Base-by-base conservation (phyloP, 2,329 filamentous ascomycete species). In the Colletotrichum eremochloae region DNA sequence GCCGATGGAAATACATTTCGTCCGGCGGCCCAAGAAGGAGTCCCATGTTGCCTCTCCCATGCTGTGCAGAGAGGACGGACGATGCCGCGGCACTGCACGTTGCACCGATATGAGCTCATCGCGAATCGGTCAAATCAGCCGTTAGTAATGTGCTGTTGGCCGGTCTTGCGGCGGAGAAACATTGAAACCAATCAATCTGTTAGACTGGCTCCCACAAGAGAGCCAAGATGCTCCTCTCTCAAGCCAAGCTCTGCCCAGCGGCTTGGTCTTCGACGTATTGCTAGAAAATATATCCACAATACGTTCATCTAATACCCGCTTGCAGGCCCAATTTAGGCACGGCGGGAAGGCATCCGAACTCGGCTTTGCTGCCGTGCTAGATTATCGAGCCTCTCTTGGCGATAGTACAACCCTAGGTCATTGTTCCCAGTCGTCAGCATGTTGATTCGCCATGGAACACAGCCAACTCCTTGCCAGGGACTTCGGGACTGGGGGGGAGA, bases 341-440 rank as follows among this genome's bases (percentile, higher is more conserved):
- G 36, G 15, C 69, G 53, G 69, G 60, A 72, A 56, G 66, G 40
- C 58, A 44, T 69, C 66, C 60, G 60, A 64, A 61, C 60, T 55
- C 38, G 67, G 6, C 18, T n/a, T 11, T 20, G 14, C 6, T 38
- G 57, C 42, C 50, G 57, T 33, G 48, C 57, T 20, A 8, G 46
- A 31, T n/a, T 31, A 24, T 36, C 46, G 24, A 33, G 6, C 12
- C 40, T 48, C 38, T 56, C 56, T 46, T 48, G n/a, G 9, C 40
- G 56, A 8, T 50, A 31, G 42, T 40, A 24, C n/a, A 38, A 29
- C 38, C 46, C 65, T 20, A 24, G 38, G 50, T 38, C 44, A 50
- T 31, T 61, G 66, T 72, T 65, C 60, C 69, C 66, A 65, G 58
- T 69, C 61, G 60, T 56, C n/a, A 33, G 31, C 53, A 52, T 65